phyloP scores from a whole-genome alignment of 2,329 filamentous ascomycete genomes.

The Lizonia empirigonia region DNA sequence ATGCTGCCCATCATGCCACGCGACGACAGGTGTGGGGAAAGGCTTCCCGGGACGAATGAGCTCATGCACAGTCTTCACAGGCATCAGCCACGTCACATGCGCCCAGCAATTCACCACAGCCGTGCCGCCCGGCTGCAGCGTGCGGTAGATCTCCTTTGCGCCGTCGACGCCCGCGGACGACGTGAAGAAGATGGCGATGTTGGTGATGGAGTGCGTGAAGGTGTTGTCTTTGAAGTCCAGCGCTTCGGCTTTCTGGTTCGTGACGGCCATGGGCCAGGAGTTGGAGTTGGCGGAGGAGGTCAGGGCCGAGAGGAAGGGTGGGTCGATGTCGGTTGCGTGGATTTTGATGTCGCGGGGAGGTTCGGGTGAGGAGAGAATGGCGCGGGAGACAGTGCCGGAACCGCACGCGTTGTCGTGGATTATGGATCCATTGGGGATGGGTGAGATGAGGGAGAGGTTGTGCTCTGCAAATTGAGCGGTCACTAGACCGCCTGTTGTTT shows the following conservation, averaged over 20 bases:
- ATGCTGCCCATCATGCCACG: slow-evolving; percentile 37
- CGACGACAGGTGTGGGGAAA: slow-evolving; percentile 25
- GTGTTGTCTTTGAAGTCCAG: slow-evolving; percentile 33
- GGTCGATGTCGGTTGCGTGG: slow-evolving; percentile 40
- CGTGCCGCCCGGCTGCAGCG: slow-evolving; percentile 45
- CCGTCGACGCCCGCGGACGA: slow-evolving; percentile 35
- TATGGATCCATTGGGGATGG: slow-evolving; percentile 32
- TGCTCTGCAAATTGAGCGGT: slow-evolving; percentile 34
- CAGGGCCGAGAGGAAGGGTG: slow-evolving; percentile 33
- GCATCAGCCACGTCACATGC: slow-evolving; percentile 32
- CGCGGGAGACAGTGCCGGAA: slow-evolving; percentile 36
- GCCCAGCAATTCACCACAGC: slow-evolving; percentile 49
- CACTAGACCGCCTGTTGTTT: slow-evolving; percentile 36
- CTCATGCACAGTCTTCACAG: slow-evolving; percentile 28
- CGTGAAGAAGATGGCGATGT: slow-evolving; percentile 50
- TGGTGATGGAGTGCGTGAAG: slow-evolving; percentile 50
- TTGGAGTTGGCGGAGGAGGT: slow-evolving; percentile 17
- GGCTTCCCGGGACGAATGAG: slow-evolving; percentile 24
- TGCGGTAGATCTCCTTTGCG: slow-evolving; percentile 48
- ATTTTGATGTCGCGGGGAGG: slow-evolving; percentile 25
- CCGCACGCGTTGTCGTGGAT: slow-evolving; percentile 47
- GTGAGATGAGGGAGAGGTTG: slow-evolving; percentile 34
- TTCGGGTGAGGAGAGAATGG: slow-evolving; percentile 24
- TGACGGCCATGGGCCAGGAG: slow-evolving; percentile 32
- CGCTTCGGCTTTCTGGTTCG: slow-evolving; percentile 25